Conservation (phyloP, 192 early-diverging fungal genomes). For the Coemansia sp. region DNA sequence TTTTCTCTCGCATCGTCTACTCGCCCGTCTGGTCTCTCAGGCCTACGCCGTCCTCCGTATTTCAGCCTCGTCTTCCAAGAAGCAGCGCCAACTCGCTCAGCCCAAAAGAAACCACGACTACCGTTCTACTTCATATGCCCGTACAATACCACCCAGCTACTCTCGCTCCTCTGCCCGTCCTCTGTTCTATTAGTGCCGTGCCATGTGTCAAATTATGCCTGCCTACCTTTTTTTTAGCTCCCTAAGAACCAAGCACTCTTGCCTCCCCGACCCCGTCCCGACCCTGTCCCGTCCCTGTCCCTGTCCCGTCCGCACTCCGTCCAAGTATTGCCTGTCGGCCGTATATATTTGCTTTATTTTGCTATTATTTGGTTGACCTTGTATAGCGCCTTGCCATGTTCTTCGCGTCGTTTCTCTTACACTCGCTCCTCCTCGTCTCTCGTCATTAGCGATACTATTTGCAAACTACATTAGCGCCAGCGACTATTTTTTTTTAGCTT, state of each 20-base stretch:
- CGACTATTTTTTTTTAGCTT: neutral
- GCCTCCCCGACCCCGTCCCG: neutral
- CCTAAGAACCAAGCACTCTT: neutral
- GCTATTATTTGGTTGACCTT: neutral
- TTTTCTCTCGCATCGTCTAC: neutral
- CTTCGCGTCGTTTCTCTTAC: neutral
- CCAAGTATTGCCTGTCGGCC: neutral
- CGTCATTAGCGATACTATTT: neutral
- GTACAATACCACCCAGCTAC: neutral
- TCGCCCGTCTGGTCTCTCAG: conserved; percentile 2
- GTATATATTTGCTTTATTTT: neutral
- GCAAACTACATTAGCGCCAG: neutral
- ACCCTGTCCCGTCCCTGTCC: neutral
- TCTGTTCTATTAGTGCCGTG: neutral
- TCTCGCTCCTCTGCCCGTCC: neutral
- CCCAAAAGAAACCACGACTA: neutral
- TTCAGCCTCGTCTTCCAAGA: neutral
- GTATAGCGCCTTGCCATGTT: neutral
- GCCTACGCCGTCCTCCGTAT: neutral
- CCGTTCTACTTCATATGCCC: neutral
- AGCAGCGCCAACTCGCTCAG: conserved; percentile 1
- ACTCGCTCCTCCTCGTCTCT: neutral
- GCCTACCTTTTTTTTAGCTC: neutral
- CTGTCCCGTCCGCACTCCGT: neutral
- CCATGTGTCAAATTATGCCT: neutral